Conservation (phyloP, 345 rosid genomes). For the Melastoma malabathricum region DNA sequence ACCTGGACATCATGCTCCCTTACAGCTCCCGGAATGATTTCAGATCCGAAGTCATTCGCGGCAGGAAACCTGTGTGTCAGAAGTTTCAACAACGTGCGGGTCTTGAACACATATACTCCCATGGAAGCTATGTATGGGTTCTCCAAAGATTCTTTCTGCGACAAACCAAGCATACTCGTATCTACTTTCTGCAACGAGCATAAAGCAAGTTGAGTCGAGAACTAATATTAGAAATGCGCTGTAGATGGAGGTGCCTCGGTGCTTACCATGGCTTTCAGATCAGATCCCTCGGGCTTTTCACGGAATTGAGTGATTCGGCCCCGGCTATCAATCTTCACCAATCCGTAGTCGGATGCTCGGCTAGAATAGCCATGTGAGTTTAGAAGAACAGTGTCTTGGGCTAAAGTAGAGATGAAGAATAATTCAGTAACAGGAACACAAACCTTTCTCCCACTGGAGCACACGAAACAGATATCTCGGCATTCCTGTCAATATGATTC, state of each 20-base stretch:
- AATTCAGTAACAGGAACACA: slow-evolving; percentile 6
- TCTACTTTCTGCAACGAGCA: slow-evolving; percentile 48
- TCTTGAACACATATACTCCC: slow-evolving; percentile 86
- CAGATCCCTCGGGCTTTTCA: slow-evolving; percentile 73
- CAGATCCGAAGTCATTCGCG: slow-evolving; percentile 88
- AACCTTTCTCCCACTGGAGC: slow-evolving; percentile 60
- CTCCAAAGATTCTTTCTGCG: slow-evolving; percentile 46
- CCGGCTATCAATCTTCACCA: slow-evolving; percentile 59
- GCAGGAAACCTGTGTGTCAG: slow-evolving; percentile 66
- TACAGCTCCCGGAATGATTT: slow-evolving; percentile 83
- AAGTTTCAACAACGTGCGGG: slow-evolving; percentile 55
- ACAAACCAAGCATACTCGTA: slow-evolving; percentile 51
- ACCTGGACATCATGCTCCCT: slow-evolving; percentile 71
- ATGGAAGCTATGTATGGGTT: slow-evolving; percentile 82
- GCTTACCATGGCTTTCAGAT: slow-evolving; percentile 74
- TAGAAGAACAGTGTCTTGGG: not conserved
- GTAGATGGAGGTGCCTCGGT: not conserved
- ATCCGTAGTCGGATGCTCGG: slow-evolving; percentile 86
- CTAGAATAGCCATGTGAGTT: slow-evolving; percentile 20
- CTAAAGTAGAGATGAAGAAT: not conserved
- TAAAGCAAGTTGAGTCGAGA: not conserved
- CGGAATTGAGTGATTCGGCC: slow-evolving; percentile 61
- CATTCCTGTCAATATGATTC: slow-evolving; percentile 66
- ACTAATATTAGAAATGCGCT: not conserved
- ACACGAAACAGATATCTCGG: slow-evolving; percentile 79